Base-by-base conservation (phyloP, 306 rosid genomes). In the Alnus rubra region DNA sequence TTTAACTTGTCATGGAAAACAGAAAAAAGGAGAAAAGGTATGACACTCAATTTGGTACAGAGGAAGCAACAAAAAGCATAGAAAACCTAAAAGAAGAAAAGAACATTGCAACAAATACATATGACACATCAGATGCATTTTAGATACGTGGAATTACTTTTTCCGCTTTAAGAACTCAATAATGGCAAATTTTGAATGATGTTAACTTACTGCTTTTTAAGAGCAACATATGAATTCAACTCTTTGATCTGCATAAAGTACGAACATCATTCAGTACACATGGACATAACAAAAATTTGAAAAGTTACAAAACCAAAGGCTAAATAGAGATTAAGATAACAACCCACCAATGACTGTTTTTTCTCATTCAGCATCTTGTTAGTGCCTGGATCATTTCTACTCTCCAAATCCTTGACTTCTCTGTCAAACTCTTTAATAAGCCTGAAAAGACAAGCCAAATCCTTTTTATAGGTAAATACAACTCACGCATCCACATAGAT, bases 391-490 rank as follows among this genome's bases (percentile, higher is more conserved):
- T 91, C 94, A 73, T 84, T 84, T 80, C 83, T 74, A 63, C 83
- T 83, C 84, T 95, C 99, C 80, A 88, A 68, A 76, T 88, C 88
- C 86, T 93, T 92, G 45, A 90, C 88, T 82, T 91, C 94, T 81
- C 86, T 86, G 74, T 95, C 99, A 7, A 95, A 95, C 59, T 95
- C 99, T 86, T 93, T 95, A 64, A 93, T 90, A 81, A 95, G 99
- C 85, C 99, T 95, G 91, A 65, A 80, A 87, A 76, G 2, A 35
- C 31, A 72, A 87, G 7, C 28, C 72, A 9, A n/a, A 67, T 7
- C 10, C 39, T 7, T 65, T 65, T 35, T 39, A 65, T 14, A 18
- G 71, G 71, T 65, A 39, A 4, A 18, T 65, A 65, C 7, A 65
- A 65, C 71, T 39, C 50, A 65, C 42, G 1, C 49, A 18, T 19